Evolutionary conservation across 768 basidiomycete genomes (phyloP).

Genomic region (Russula emetica): DNA sequence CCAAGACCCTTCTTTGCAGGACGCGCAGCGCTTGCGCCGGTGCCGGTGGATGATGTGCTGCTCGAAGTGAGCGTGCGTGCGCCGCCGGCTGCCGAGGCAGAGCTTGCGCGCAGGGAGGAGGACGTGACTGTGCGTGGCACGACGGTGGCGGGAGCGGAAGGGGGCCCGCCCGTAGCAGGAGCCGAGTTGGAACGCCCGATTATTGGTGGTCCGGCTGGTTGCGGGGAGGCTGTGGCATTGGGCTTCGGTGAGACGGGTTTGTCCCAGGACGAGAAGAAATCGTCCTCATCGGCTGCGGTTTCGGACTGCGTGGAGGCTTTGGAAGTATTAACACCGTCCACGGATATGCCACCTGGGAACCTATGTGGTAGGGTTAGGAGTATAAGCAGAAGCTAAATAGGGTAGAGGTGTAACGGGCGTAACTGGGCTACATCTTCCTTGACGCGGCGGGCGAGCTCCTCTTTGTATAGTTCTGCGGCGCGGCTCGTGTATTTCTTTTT

Average conservation of each 20-base stretch:
- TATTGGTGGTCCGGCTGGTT: conserved; percentile 16
- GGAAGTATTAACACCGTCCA: conserved; percentile 71
- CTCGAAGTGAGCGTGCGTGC: conserved; percentile 43
- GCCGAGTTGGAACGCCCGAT: conserved; percentile 26
- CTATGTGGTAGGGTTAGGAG: conserved; percentile 37
- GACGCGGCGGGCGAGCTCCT: conserved; percentile 77
- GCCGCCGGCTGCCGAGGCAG: conserved; percentile 41
- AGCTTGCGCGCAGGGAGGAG: conserved; percentile 50
- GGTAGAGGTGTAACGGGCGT: conserved; percentile 30
- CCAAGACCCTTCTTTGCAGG: conserved; percentile 74
- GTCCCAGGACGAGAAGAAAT: conserved; percentile 97
- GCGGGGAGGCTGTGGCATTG: conserved; percentile 31
- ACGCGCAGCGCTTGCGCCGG: conserved; percentile 46
- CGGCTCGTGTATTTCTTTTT: conserved; percentile 88
- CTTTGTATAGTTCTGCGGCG: conserved; percentile 85
- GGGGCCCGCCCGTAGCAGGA: not conserved
- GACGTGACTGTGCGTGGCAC: conserved; percentile 64
- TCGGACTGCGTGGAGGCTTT: conserved; percentile 35
- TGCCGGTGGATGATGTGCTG: conserved; percentile 31
- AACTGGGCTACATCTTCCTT: conserved; percentile 70
- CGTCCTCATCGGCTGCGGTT: conserved; percentile 58
- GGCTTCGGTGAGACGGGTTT: conserved; percentile 53
- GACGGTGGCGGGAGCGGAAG: conserved; percentile 38
- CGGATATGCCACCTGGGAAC: conserved; percentile 67
- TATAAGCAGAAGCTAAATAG: conserved; percentile 7